Evolutionary conservation across 2,329 filamentous ascomycete species (phyloP), one percentile per base, ranked within the genome.

Genomic region (Onygenales sp.): DNA sequence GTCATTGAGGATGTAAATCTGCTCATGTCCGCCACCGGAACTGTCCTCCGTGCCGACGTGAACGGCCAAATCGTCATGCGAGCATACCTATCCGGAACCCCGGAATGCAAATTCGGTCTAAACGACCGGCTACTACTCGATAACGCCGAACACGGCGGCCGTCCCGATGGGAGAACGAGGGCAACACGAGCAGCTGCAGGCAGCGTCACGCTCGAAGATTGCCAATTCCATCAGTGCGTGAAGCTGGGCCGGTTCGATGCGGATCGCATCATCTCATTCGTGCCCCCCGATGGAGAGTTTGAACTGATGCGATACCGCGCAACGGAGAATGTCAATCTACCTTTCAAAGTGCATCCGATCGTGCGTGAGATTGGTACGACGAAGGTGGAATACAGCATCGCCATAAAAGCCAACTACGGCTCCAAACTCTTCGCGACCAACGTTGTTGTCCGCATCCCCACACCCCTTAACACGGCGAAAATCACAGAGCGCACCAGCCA

Each of bases 1-100:
- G 93, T 98, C 14, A 98, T 98, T 65, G 93, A 98, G 72, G 93
- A 98, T 66, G 92, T 98, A 64, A 98, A 98, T 72, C 81, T 98
- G 55, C 85, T 98, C 66, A 96, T 98, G 87, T 97, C 92, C n/a
- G 93, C 93, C 5, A 93, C 90, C 0, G 93, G 93, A 33, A 92
- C 91, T 21, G 90, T 98, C 32, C 81, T 98, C 10, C 87, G 93
- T 59, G 93, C 93, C 58, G 93, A 98, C 65, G 93, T 98, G 51
- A 95, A 89, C 50, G 93, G 93, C 50, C 91, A 97, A 68, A 98
- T 98, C 64, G 83, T 98, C 64, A 98, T 98, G 93, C 89, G 93
- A 63, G 93, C 93, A 56, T 98, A 98, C 67, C 84, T 98, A 31
- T 88, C 89, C 17, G 93, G 94, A 36, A 98, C 91, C 1, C 93